Evolutionary conservation across 208 protist genomes (phyloP), one percentile per base, ranked within the genome.

Genomic region (Phytomonas sp.): DNA sequence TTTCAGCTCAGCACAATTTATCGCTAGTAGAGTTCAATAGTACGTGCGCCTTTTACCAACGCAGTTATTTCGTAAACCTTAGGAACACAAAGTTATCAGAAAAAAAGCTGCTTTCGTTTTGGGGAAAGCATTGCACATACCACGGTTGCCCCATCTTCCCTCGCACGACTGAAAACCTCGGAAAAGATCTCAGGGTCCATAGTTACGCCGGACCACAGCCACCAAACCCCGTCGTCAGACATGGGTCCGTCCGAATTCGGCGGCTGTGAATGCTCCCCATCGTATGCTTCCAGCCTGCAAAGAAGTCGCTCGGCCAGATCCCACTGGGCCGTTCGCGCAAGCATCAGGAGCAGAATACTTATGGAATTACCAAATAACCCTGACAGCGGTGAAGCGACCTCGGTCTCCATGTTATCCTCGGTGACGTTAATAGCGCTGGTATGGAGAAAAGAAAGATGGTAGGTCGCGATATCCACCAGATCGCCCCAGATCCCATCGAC

Each of bases 31-130:
- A 56, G 26, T 56, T 6, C 2, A 12, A 26, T 26, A 10, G 4
- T 23, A 23, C 0, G 45, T 26, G 45, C 45, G 19, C 23, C 19
- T 26, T 56, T 56, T 56, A 8, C 11, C 19, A 59, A 30, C 37
- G 37, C 66, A 11, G 23, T 23, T 4, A 11, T 69, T 6, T 69
- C 29, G 29, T 69, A 34, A 60, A 14, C 7, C n/a, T 40, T 14
- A 16, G 7, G 29, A 26, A 31, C 16, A 10, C n/a, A 23, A 40
- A 14, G 26, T n/a, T 4, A 29, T 78, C 71, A 91, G 52, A 91
- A 92, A 71, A 94, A 94, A 14, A 92, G 72, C 40, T 65, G 67
- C 71, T 92, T 78, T n/a, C 88, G 81, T 12, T 75, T 78, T 12
- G 64, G 52, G 0, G 86, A 82, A 33, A 94, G 67, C 36, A 81